A percentile compares a stretch with the other conserved stretches of the same genome.
Conservation (phyloP, 371 early-diverging fungal species). For the Lichtheimia corymbifera region DNA sequence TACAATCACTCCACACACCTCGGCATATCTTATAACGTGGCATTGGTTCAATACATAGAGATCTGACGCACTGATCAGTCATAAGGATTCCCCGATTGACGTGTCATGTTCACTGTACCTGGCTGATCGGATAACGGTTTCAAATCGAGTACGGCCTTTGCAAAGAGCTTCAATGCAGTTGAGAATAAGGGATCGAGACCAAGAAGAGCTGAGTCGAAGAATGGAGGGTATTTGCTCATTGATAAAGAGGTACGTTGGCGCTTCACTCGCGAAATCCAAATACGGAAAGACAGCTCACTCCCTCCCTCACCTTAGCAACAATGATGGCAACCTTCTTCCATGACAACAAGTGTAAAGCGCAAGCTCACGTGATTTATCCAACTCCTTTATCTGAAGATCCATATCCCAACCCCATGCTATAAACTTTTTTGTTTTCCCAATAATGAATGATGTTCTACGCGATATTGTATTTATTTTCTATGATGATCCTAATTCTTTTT, state of each 20-base stretch:
- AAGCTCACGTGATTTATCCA: too few species aligned
- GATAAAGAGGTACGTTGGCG: not conserved
- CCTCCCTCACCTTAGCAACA: too few species aligned
- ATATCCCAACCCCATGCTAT: too few species aligned
- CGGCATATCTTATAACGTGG: slow-evolving; percentile 3
- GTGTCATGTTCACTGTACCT: not conserved
- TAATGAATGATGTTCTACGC: too few species aligned
- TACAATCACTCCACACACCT: slow-evolving; percentile 7
- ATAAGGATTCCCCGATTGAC: not conserved
- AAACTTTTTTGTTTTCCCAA: too few species aligned
- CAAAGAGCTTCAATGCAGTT: not conserved
- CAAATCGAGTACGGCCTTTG: not conserved
- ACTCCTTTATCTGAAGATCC: too few species aligned
- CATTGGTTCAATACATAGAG: slow-evolving; percentile 2
- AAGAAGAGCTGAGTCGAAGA: not conserved
- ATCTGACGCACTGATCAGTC: not conserved
- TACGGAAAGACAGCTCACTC: too few species aligned
- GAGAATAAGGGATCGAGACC: slow-evolving; percentile 1
- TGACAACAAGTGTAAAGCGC: too few species aligned
- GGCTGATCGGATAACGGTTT: not conserved
- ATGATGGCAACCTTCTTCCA: too few species aligned
- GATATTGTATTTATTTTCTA: too few species aligned
- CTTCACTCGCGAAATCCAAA: too few species aligned
- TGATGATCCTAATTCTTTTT: not conserved
- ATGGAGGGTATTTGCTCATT: not conserved